These are phyloP conservation scores for Tricladium varicosporioides DNA, from an alignment of 2,329 filamentous ascomycete species.

Conservation along the genomic window DNA sequence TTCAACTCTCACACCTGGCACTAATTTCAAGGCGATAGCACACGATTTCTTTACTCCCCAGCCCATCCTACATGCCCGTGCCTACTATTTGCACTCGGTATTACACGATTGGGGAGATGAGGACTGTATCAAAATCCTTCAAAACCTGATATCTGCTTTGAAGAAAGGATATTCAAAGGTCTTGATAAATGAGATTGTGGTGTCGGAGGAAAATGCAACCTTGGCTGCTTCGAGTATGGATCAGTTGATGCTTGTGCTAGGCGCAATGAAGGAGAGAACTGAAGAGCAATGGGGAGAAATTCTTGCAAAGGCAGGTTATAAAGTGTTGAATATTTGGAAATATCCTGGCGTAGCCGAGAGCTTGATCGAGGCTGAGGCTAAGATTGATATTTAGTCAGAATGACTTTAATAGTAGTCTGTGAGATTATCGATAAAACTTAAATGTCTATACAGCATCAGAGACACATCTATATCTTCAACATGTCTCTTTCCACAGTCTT, in stretches of 20 bases:
- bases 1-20: constrained; percentile 8
- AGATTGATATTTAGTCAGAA: no score
- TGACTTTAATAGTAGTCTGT: no score
- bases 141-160: constrained; percentile 21
- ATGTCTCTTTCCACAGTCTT: no score
- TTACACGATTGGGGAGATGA: constrained; percentile 35
- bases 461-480: no score
- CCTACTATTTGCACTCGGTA: constrained; percentile 30
- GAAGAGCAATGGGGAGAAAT: constrained; percentile 7
- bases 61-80: constrained; percentile 30
- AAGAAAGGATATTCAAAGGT: constrained; percentile 22
- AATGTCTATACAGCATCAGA: no score
- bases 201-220: constrained; percentile 26
- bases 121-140: constrained; percentile 26
- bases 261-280: constrained; percentile 15
- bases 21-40: constrained; percentile 15
- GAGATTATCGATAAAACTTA: no score
- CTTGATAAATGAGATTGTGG: constrained; percentile 15
- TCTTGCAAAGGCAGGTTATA: constrained; percentile 6
- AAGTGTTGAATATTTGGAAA: constrained; percentile 4
- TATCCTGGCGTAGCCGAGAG: not conserved
- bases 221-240: constrained; percentile 35
- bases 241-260: constrained; percentile 36
- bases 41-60: constrained; percentile 37
- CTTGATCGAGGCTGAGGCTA: constrained; percentile 11